Conservation (phyloP, 768 basidiomycete genomes). For the Amanita thiersii region DNA sequence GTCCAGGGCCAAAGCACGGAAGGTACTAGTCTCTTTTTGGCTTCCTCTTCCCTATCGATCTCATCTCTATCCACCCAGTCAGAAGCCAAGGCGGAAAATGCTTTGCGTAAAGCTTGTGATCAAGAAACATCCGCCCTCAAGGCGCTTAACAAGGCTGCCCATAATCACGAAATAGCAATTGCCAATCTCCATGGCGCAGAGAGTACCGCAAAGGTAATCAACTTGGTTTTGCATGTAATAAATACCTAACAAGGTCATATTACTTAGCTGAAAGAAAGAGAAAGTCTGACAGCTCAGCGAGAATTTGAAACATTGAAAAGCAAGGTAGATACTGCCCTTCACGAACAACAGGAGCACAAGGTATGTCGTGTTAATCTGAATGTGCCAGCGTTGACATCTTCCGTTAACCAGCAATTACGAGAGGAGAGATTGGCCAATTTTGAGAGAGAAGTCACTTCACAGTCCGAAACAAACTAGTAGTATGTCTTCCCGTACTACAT, state of each 20-base stretch:
- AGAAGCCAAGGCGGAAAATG: conserved; percentile 34
- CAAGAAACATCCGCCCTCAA: conserved; percentile 43
- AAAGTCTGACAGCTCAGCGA: background rate
- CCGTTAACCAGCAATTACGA: background rate
- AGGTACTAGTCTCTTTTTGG: conserved; percentile 24
- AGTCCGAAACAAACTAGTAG: background rate
- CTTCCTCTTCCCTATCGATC: background rate
- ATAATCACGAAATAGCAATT: conserved; percentile 42
- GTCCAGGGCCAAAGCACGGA: conserved; percentile 39
- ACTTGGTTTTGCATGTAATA: too few relatives aligned
- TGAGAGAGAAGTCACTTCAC: background rate
- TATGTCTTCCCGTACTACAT: background rate
- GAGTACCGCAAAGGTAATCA: conserved; percentile 32
- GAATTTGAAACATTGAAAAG: conserved; percentile 1
- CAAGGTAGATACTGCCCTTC: conserved; percentile 1
- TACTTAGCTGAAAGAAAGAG: background rate
- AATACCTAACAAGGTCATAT: too few relatives aligned
- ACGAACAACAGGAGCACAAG: conserved; percentile 7
- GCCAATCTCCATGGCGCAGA: conserved; percentile 32
- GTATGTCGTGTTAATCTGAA: background rate
- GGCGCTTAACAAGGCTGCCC: conserved; percentile 42
- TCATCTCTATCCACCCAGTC: conserved; percentile 20
- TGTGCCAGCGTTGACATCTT: background rate
- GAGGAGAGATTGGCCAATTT: conserved; percentile 1
- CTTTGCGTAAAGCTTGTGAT: conserved; percentile 34